Conservation (phyloP, 305 asterid species). For the Lippia alba region DNA sequence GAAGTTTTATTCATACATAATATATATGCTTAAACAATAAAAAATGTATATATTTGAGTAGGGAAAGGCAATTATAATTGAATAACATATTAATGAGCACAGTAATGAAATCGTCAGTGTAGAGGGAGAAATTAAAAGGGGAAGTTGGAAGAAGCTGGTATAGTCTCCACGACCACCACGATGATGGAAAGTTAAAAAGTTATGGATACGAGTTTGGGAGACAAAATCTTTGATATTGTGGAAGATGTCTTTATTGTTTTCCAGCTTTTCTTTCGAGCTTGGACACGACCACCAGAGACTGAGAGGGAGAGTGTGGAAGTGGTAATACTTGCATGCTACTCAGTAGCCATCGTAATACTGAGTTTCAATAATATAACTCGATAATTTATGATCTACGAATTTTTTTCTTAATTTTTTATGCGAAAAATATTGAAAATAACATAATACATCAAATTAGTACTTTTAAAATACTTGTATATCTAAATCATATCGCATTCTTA, state of each 20-base stretch:
- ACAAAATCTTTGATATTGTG: slow-evolving; percentile 41
- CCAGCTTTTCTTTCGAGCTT: not conserved
- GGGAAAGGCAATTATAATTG: not conserved
- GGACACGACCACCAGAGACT: not conserved
- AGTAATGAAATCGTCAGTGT: not conserved
- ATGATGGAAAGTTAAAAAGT: slow-evolving; percentile 20
- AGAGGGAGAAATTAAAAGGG: not conserved
- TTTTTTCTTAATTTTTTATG: too few species aligned
- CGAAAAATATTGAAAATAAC: too few species aligned
- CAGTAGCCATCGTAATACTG: not conserved
- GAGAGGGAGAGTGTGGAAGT: not conserved
- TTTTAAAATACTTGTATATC: too few species aligned
- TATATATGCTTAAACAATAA: not conserved
- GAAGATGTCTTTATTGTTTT: slow-evolving; percentile 31
- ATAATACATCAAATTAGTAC: too few species aligned
- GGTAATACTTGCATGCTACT: slow-evolving; percentile 5
- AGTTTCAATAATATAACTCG: too few species aligned
- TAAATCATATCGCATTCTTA: too few species aligned
- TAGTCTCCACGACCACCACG: not conserved
- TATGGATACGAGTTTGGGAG: slow-evolving; percentile 32
- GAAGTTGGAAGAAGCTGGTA: slow-evolving; percentile 22
- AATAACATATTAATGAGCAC: not conserved
- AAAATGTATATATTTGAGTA: not conserved
- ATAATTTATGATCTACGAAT: too few species aligned
- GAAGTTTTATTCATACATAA: too few species aligned